A percentile compares a stretch with the other conserved stretches of the same genome.
Evolutionary conservation across 139 green algal genomes (phyloP).

Genomic region (Nannochloris sp.): DNA sequence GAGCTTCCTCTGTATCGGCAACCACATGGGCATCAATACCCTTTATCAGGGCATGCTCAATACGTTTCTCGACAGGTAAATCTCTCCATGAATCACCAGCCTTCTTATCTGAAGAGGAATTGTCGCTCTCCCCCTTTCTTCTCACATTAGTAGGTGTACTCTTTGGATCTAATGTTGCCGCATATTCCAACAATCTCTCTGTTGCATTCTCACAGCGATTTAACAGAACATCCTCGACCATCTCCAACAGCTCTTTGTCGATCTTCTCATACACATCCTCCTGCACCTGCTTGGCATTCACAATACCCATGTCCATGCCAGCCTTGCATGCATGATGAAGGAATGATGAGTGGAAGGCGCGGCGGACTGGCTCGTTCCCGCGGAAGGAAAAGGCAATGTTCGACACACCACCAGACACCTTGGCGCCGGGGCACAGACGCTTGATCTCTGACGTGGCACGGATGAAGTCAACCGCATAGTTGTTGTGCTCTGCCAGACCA

Average conservation of each 20-base stretch:
- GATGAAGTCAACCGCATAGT: conserved; percentile 99
- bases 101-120: neutral
- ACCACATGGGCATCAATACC: conserved; percentile 93
- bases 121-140: conserved; percentile 42
- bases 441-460: conserved; percentile 87
- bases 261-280: conserved; percentile 92
- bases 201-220: conserved; percentile 95
- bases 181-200: conserved; percentile 91
- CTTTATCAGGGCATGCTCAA: conserved; percentile 92
- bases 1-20: conserved; percentile 86
- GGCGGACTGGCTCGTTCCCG: conserved; percentile 89
- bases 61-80: conserved; percentile 68
- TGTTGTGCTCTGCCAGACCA: conserved; percentile 95
- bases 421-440: conserved; percentile 81
- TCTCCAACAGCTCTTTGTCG: conserved; percentile 94
- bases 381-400: conserved; percentile 99
- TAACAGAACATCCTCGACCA: conserved; percentile 96
- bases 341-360: conserved; percentile 90
- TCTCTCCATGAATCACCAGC: conserved; percentile 65
- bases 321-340: conserved; percentile 86
- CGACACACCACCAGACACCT: conserved; percentile 93
- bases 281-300: conserved; percentile 86
- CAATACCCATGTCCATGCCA: conserved; percentile 99
- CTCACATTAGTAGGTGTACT: conserved; percentile 74
- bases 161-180: conserved; percentile 85